Conservation (phyloP, 768 basidiomycete species). For the Trametes maxima region DNA sequence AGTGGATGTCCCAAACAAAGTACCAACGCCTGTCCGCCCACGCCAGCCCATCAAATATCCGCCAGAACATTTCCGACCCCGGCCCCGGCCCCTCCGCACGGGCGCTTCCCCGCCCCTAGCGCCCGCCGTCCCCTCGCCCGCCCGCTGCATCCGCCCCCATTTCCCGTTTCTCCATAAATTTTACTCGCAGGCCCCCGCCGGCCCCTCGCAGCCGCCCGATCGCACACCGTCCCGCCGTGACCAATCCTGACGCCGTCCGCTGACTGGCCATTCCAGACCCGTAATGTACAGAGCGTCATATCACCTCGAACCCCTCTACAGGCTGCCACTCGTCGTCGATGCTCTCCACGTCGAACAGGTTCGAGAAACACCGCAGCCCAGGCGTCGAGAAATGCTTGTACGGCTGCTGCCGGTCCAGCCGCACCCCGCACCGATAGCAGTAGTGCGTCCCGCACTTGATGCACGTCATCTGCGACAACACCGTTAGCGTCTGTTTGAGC, state of each 20-base stretch:
- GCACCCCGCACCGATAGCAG: conserved; percentile 76
- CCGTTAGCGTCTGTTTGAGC: background rate
- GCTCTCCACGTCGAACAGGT: conserved; percentile 60
- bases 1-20: conserved; percentile 11
- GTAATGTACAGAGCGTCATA: conserved; percentile 21
- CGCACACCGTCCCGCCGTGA: conserved; percentile 10
- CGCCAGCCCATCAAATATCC: conserved; percentile 16
- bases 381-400: conserved; percentile 69
- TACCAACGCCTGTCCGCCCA: background rate
- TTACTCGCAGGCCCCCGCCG: conserved; percentile 1
- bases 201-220: conserved; percentile 5
- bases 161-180: conserved; percentile 3
- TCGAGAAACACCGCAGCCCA: conserved; percentile 57
- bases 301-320: conserved; percentile 42
- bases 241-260: conserved; percentile 5
- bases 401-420: conserved; percentile 47
- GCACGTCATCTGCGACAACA: conserved; percentile 66
- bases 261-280: background rate
- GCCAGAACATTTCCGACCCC: conserved; percentile 3
- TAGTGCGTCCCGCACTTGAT: conserved; percentile 76
- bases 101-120: background rate
- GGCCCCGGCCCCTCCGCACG: background rate
- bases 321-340: conserved; percentile 51
- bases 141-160: background rate
- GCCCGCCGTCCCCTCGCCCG: background rate